Evolutionary conservation across 2,329 filamentous ascomycete species (phyloP).

Genomic region (Chalara sp.): DNA sequence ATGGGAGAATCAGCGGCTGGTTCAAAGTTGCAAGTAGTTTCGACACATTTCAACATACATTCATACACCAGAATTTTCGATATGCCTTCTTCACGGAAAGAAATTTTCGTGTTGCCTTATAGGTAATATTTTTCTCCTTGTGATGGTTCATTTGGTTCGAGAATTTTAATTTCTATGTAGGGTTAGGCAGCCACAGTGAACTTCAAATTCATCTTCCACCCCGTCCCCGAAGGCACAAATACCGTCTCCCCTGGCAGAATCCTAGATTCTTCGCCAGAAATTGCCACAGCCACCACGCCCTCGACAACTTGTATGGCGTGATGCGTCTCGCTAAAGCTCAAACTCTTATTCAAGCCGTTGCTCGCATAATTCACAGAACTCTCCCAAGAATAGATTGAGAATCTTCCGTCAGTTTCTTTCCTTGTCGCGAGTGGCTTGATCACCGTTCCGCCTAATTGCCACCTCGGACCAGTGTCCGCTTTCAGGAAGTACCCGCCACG

Average conservation of each 20-base stretch:
- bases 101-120: no score
- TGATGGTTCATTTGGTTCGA: no score
- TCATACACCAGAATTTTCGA: no score
- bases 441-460: conserved; percentile 38
- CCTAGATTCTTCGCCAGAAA: conserved; percentile 26
- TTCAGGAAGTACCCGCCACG: conserved; percentile 42
- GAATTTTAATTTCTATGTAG: no score
- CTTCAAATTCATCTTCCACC: conserved; percentile 15
- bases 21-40: no score
- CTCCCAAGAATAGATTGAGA: conserved; percentile 39
- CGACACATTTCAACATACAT: no score
- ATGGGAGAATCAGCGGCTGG: no score
- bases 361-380: conserved; percentile 39
- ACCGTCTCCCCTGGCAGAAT: conserved; percentile 16
- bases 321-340: conserved; percentile 41
- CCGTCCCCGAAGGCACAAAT: conserved; percentile 18
- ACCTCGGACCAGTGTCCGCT: conserved; percentile 41
- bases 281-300: conserved; percentile 35
- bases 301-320: conserved; percentile 45
- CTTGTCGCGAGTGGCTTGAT: conserved; percentile 40
- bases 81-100: no score
- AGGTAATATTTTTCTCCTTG: no score
- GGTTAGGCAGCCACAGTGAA: not conserved
- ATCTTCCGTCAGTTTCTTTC: conserved; percentile 39
- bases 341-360: conserved; percentile 29